These are phyloP conservation scores for Suhomyces tanzawaensis DNA, from an alignment of 805 yeast genomes.

Conservation along the genomic window DNA sequence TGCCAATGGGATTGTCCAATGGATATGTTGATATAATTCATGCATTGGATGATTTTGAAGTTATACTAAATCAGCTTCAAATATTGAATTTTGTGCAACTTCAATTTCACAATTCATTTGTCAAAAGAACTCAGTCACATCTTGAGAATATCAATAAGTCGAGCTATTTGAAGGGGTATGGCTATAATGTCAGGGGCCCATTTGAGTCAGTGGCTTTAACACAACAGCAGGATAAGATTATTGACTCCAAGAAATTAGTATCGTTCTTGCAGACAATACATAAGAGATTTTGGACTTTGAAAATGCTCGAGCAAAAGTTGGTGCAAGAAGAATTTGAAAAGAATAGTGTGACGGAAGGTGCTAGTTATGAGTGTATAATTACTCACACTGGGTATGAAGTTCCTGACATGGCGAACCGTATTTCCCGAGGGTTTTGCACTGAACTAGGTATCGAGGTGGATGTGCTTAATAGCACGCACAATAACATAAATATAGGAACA, in stretches of 20 bases:
- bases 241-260: conserved; percentile 12
- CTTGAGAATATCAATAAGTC: conserved; percentile 13
- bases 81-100: conserved; percentile 28
- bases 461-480: conserved; percentile 20
- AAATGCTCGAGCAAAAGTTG: conserved; percentile 16
- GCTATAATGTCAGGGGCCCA: conserved; percentile 38
- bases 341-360: conserved; percentile 1
- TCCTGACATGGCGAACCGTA: conserved; percentile 14
- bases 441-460: conserved; percentile 49
- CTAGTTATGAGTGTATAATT: conserved; percentile 40
- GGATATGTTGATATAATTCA: conserved; percentile 30
- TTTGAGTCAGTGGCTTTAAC: conserved; percentile 13
- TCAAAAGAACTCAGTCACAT: conserved; percentile 7
- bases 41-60: conserved; percentile 23
- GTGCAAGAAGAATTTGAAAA: conserved; percentile 1
- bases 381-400: conserved; percentile 26
- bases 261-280: conserved; percentile 15
- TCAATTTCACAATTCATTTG: conserved; percentile 7
- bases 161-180: conserved; percentile 28
- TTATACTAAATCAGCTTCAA: conserved; percentile 39
- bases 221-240: conserved; percentile 14
- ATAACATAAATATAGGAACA: conserved; percentile 40
- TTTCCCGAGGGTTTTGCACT: conserved; percentile 46
- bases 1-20: conserved; percentile 25
- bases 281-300: conserved; percentile 26